Evolutionary conservation across 305 asterid species (phyloP), one percentile per base, ranked within the genome.

Genomic region (Galium porrigens): DNA sequence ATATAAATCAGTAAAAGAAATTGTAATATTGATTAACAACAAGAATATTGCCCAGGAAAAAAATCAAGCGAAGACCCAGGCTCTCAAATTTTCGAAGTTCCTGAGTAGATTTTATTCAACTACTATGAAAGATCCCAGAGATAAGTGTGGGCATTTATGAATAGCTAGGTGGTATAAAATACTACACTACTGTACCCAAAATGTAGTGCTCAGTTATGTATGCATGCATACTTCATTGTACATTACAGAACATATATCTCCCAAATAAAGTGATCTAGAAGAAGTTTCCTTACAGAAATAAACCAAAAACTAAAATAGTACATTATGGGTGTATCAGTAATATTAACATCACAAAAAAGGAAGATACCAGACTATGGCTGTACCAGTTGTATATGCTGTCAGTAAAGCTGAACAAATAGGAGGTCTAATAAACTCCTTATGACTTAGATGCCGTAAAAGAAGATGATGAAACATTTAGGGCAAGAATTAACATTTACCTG

Each of bases 401-500:
- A 37, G 5, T 2, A 42, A 2, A 37, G 10, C 41, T 61, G 30
- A 48, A n/a, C 27, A 6, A 25, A 48, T 32, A n/a, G 30, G 12
- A 20, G 4, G 29, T 20, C 29, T 36, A 32, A 39, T 57, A 52
- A 32, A n/a, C 33, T 25, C 27, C 20, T 15, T 51, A 25, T 33
- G 44, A 30, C 44, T 68, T 15, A 25, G 62, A 56, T 60, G 32
- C 44, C 52, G 29, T 27, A 52, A 49, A 55, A 33, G 61, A 65
- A 51, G 20, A 29, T 41, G 3, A 17, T 61, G 25, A 57, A 53
- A 66, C 56, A 39, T 66, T 66, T 68, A 63, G 55, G 46, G 69
- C 52, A 49, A 72, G 49, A 65, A 72, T 64, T 46, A 57, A 39
- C 42, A 48, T 27, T 61, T 76, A 87, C 98, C 96, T 91, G 92